Conservation (phyloP, 352 stramenopile species). For the Globisporangium recalcitrans region DNA sequence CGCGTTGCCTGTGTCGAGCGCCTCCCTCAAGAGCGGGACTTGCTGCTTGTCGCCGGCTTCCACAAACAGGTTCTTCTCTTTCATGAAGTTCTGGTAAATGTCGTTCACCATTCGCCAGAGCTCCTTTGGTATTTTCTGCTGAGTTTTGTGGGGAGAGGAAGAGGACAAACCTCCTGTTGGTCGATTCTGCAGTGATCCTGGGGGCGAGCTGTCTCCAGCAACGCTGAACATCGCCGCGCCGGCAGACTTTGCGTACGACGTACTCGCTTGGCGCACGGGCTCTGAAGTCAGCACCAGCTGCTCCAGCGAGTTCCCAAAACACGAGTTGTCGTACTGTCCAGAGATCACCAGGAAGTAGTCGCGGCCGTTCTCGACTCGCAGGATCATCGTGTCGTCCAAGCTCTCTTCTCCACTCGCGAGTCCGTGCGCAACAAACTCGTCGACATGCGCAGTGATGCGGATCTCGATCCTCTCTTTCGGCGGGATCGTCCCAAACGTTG, state of each 20-base stretch:
- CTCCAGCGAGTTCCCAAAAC: slow-evolving; percentile 94
- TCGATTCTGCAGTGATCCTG: slow-evolving; percentile 1
- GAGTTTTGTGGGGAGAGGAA: slow-evolving; percentile 10
- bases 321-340: slow-evolving; percentile 90
- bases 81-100: slow-evolving; percentile 81
- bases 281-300: slow-evolving; percentile 90
- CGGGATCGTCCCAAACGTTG: slow-evolving; percentile 87
- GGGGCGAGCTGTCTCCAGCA: slow-evolving; percentile 16
- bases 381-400: slow-evolving; percentile 95
- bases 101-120: slow-evolving; percentile 97
- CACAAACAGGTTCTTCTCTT: slow-evolving; percentile 81
- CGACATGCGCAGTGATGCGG: slow-evolving; percentile 88
- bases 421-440: slow-evolving; percentile 83
- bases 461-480: slow-evolving; percentile 81
- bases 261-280: slow-evolving; percentile 72
- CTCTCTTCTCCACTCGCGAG: slow-evolving; percentile 89
- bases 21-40: slow-evolving; percentile 75
- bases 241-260: slow-evolving; percentile 9
- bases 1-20: slow-evolving; percentile 87
- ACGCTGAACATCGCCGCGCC: slow-evolving; percentile 42
- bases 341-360: slow-evolving; percentile 95
- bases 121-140: slow-evolving; percentile 93
- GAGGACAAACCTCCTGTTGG: slow-evolving; percentile 12
- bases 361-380: slow-evolving; percentile 93
- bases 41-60: slow-evolving; percentile 66